These are phyloP conservation scores for Incumbomyces lentus DNA, from an alignment of 2,329 filamentous ascomycete species.

Conservation along the genomic window DNA sequence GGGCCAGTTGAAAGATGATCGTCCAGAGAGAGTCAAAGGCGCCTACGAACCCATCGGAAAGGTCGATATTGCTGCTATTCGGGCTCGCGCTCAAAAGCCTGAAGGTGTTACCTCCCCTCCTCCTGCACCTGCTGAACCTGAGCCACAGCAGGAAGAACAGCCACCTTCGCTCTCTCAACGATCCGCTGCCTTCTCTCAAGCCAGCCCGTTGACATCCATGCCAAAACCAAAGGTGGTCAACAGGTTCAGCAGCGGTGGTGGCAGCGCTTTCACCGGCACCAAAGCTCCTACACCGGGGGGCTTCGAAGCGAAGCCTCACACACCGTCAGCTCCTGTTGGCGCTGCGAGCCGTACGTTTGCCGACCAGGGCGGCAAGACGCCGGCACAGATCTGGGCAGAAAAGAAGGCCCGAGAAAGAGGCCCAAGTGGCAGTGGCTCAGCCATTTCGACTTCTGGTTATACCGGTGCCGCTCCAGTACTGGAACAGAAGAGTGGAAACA, in stretches of 20 bases:
- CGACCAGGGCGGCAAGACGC: slow-evolving; percentile 88
- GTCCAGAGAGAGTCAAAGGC: slow-evolving; percentile 78
- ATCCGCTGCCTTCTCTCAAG: slow-evolving; percentile 58
- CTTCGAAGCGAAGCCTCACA: slow-evolving; percentile 51
- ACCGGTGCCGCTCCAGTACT: slow-evolving; percentile 42
- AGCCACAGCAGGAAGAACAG: slow-evolving; percentile 37
- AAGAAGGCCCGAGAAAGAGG: slow-evolving; percentile 78
- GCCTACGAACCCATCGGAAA: slow-evolving; percentile 92
- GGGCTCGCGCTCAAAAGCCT: slow-evolving; percentile 66
- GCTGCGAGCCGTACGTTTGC: slow-evolving; percentile 86
- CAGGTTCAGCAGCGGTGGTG: slow-evolving; percentile 60
- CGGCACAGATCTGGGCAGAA: slow-evolving; percentile 93
- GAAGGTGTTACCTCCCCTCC: slow-evolving; percentile 24
- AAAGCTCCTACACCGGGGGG: slow-evolving; percentile 73
- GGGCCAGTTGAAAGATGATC: slow-evolving; percentile 52
- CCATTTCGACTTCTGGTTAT: slow-evolving; percentile 35
- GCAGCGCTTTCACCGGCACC: slow-evolving; percentile 68
- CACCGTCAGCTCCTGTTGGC: slow-evolving; percentile 57
- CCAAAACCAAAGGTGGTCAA: slow-evolving; percentile 94
- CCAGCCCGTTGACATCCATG: slow-evolving; percentile 72
- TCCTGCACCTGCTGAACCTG: slow-evolving; percentile 33
- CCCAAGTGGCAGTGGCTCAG: slow-evolving; percentile 40
- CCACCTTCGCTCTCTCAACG: slow-evolving; percentile 63
- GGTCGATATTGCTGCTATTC: slow-evolving; percentile 91
- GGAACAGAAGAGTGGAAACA: slow-evolving; percentile 60